Base-by-base conservation (phyloP, 169 alveolate species). In the Eimeria acervulina region DNA sequence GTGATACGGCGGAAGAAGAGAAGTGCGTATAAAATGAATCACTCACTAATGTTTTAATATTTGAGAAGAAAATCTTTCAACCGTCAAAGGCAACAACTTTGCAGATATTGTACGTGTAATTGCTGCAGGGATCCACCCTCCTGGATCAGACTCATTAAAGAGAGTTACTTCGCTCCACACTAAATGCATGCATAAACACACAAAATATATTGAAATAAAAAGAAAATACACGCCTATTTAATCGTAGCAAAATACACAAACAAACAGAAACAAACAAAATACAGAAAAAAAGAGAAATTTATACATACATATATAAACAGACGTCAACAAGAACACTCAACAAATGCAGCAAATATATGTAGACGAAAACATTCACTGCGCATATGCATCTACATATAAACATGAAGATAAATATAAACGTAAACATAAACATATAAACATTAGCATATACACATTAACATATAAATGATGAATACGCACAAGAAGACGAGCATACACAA, bases 71-170 rank as follows among this genome's bases (percentile, higher is more conserved):
- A 87, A 68, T 74, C 76, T 95, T 51, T 97, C 98, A 4, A 97
- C 96, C 13, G 98, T 95, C 7, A 96, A 84, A 13, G 98, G 98
- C 19, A 96, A 95, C 70, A 97, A 95, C 88, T 96, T 97, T 8
- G 97, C 97, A 19, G 97, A 97, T 33, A 97, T 80, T 66, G 85
- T 31, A 42, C 84, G 90, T 21, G 97, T 96, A 26, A 97, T 96
- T 26, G 97, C 95, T 17, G 96, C 96, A 4, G 98, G 98, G 31
- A 97, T 97, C 98, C 98, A 97, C 10, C 98, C 98, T 38, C 93
- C 94, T 15, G 98, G 97, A 33, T 95, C 96, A 17, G 96, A 97
- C 76, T 97, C 98, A 88, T 90, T 97, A 63, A 97, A 87, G 93
- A 97, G 96, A 12, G 96, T 81, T 10, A 97, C 96, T 51, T 93